Conservation (phyloP, 306 rosid genomes). For the Rosa chinensis region DNA sequence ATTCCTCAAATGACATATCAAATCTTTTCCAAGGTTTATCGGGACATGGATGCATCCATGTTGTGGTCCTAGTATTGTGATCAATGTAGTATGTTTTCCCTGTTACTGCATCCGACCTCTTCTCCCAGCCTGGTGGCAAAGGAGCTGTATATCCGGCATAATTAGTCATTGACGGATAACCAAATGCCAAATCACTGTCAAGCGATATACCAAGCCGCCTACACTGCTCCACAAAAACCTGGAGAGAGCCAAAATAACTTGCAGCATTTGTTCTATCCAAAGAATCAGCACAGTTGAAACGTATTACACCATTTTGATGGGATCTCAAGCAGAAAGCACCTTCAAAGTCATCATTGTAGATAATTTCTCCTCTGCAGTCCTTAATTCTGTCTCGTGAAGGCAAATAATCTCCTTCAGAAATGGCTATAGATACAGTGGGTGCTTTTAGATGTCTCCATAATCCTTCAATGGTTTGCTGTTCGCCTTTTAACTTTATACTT, state of each 20-base stretch:
- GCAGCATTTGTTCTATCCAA: slow-evolving; percentile 99
- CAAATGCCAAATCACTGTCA: slow-evolving; percentile 73
- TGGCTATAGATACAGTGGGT: slow-evolving; percentile 70
- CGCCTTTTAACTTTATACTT: slow-evolving; percentile 78
- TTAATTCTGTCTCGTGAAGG: slow-evolving; percentile 71
- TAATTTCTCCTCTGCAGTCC: slow-evolving; percentile 89
- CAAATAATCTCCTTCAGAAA: slow-evolving; percentile 94
- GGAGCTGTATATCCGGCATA: slow-evolving; percentile 87
- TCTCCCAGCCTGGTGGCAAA: slow-evolving; percentile 99
- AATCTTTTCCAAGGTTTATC: slow-evolving; percentile 99
- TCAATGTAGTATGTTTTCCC: slow-evolving; percentile 89
- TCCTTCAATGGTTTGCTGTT: slow-evolving; percentile 91
- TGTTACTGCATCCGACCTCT: slow-evolving; percentile 88
- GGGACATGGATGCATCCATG: slow-evolving; percentile 98
- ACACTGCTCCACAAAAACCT: slow-evolving; percentile 95
- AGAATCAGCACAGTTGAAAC: slow-evolving; percentile 98
- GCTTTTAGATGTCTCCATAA: slow-evolving; percentile 86
- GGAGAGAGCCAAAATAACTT: slow-evolving; percentile 93
- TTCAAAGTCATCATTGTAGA: slow-evolving; percentile 62
- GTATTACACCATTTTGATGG: slow-evolving; percentile 90
- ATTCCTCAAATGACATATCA: slow-evolving; percentile 96
- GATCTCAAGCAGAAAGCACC: slow-evolving; percentile 94
- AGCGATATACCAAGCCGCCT: slow-evolving; percentile 93
- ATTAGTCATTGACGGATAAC: slow-evolving; percentile 58
- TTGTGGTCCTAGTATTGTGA: slow-evolving; percentile 96